These are phyloP conservation scores for Penicillium brasilianum DNA, from an alignment of 2,329 filamentous ascomycete genomes.

Conservation along the genomic window DNA sequence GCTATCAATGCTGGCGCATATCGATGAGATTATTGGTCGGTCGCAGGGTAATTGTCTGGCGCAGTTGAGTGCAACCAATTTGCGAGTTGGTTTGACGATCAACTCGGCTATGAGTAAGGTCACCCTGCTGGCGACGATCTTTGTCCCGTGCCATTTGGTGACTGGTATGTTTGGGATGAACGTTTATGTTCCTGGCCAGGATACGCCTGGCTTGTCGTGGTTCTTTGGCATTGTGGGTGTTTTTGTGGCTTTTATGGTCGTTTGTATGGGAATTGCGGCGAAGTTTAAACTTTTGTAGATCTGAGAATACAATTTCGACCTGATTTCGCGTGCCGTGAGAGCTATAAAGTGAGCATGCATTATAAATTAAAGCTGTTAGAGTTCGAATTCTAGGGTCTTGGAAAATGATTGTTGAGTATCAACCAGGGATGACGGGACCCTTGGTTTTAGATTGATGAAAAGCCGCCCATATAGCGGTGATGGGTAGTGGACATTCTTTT, in stretches of 20 bases:
- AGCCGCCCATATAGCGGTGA: too few relatives aligned
- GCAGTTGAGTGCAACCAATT: slow-evolving; percentile 88
- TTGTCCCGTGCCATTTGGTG: slow-evolving; percentile 90
- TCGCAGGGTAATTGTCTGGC: slow-evolving; percentile 94
- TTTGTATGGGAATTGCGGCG: slow-evolving; percentile 41
- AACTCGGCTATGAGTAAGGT: slow-evolving; percentile 92
- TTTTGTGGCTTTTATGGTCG: slow-evolving; percentile 47
- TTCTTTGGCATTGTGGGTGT: slow-evolving; percentile 55
- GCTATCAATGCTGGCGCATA: slow-evolving; percentile 90
- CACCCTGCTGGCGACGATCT: slow-evolving; percentile 86
- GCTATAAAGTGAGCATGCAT: neutral
- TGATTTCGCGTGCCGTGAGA: neutral
- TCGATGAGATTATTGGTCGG: slow-evolving; percentile 93
- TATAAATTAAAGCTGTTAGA: neutral
- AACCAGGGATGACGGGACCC: neutral
- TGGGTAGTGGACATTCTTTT: too few relatives aligned
- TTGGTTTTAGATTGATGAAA: too few relatives aligned
- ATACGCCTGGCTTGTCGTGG: slow-evolving; percentile 45
- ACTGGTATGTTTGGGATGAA: slow-evolving; percentile 64
- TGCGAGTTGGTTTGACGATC: slow-evolving; percentile 80
- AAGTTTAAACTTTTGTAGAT: slow-evolving; percentile 43
- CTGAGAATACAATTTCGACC: neutral
- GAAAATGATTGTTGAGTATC: neutral
- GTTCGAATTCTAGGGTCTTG: neutral
- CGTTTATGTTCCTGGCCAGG: slow-evolving; percentile 51